phyloP scores from a whole-genome alignment of 345 rosid genomes.

The Citrus cavaleriei region DNA sequence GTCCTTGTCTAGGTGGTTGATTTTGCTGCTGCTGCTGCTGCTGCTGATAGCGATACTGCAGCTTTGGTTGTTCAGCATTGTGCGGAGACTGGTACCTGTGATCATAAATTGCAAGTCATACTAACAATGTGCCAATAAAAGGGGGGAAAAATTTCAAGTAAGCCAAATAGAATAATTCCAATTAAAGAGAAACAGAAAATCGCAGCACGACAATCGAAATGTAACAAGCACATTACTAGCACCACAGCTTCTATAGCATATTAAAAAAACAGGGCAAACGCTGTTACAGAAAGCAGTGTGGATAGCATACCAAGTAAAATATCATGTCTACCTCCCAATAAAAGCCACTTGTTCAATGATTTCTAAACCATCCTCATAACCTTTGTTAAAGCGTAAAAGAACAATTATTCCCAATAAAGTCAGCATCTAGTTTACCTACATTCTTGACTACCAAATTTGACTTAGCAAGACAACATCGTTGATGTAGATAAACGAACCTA shows the following conservation, averaged over 20 bases:
- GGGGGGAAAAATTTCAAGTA: not conserved
- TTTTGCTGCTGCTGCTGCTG: slow-evolving; percentile 38
- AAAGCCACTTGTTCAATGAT: not conserved
- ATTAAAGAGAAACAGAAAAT: not conserved
- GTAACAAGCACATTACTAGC: not conserved
- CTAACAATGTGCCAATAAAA: not conserved
- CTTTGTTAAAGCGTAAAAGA: not conserved
- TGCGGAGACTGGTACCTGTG: slow-evolving; percentile 85
- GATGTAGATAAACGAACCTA: slow-evolving; percentile 27
- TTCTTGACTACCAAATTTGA: not conserved
- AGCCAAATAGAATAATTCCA: not conserved
- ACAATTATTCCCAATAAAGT: not conserved
- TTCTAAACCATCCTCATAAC: not conserved
- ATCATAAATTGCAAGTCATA: slow-evolving; percentile 5
- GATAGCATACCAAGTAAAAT: not conserved
- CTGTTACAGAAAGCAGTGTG: not conserved
- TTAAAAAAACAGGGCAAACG: not conserved
- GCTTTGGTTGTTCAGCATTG: slow-evolving; percentile 48
- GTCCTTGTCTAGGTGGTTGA: slow-evolving; percentile 49
- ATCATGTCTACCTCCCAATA: not conserved
- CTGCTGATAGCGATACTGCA: slow-evolving; percentile 49
- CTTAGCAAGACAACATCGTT: not conserved
- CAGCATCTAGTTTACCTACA: not conserved
- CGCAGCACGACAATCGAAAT: not conserved
- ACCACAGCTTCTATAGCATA: not conserved